Conservation (phyloP, 164 flowering plant species). For the Magnolia sinica region DNA sequence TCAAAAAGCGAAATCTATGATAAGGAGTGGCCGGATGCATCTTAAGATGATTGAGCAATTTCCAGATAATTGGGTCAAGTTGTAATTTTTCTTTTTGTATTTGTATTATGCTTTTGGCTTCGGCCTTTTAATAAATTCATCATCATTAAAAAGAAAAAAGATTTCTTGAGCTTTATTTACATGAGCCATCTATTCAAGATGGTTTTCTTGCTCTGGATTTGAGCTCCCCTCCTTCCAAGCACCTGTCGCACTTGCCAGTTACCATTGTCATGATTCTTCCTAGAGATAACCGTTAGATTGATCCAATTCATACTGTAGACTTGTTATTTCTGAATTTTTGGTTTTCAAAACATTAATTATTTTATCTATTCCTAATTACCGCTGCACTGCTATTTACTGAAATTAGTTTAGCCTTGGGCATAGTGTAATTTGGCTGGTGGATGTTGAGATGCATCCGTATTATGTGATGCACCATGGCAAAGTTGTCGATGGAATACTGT, state of each 20-base stretch:
- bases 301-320: no score
- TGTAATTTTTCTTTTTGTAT: no score
- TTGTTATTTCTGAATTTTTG: neutral
- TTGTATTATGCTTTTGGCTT: no score
- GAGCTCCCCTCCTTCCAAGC: neutral
- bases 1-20: no score
- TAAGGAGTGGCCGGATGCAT: no score
- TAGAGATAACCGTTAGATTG: neutral
- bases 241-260: neutral
- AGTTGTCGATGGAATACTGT: neutral
- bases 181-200: neutral
- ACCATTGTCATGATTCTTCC: neutral
- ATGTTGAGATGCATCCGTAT: no score
- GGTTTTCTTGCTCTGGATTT: neutral
- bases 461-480: neutral
- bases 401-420: neutral
- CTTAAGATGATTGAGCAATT: no score
- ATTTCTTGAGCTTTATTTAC: neutral
- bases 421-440: neutral
- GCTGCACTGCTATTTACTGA: neutral
- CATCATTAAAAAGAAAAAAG: neutral
- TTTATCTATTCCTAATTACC: neutral
- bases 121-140: no score
- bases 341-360: no score
- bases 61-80: no score